Conservation (phyloP, 345 rosid species). For the Physaria fendleri region DNA sequence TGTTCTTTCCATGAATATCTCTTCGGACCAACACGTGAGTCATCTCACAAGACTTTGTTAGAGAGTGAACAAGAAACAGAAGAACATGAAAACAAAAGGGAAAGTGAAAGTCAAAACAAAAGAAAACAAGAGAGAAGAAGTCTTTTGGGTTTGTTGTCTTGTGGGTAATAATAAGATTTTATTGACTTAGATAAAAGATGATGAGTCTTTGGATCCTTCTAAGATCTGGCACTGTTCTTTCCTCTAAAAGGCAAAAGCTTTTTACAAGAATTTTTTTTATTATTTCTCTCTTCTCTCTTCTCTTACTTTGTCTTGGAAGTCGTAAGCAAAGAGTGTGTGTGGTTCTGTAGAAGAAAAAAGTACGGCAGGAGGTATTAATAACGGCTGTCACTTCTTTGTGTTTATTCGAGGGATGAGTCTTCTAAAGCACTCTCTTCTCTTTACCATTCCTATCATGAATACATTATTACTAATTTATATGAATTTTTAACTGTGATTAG, state of each 20-base stretch:
- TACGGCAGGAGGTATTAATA: conserved; percentile 33
- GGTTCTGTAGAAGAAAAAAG: conserved; percentile 22
- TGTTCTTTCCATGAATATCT: conserved; percentile 8
- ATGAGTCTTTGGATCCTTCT: conserved; percentile 24
- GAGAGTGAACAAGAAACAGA: conserved; percentile 3
- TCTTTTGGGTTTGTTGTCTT: conserved; percentile 17
- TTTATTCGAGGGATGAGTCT: conserved; percentile 29
- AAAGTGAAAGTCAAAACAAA: background rate
- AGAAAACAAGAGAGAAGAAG: background rate
- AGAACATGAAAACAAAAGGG: conserved; percentile 25
- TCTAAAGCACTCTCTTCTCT: conserved; percentile 24
- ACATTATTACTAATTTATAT: background rate
- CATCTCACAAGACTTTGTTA: conserved; percentile 19
- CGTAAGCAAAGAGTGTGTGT: conserved; percentile 28
- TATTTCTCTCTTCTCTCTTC: background rate
- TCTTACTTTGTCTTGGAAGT: conserved; percentile 8
- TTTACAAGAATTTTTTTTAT: conserved; percentile 22
- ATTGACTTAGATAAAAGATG: conserved; percentile 9
- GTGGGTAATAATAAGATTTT: conserved; percentile 19
- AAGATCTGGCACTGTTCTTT: conserved; percentile 30
- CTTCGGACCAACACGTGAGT: conserved; percentile 7
- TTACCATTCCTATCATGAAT: background rate
- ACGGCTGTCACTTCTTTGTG: conserved; percentile 33
- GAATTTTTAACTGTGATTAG: conserved; percentile 10
- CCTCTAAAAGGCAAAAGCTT: conserved; percentile 30